Percentiles rank a stretch among this genome's conserved stretches.
Conservation (phyloP, 176 grass and related monocot species). For the Olyra latifolia region DNA sequence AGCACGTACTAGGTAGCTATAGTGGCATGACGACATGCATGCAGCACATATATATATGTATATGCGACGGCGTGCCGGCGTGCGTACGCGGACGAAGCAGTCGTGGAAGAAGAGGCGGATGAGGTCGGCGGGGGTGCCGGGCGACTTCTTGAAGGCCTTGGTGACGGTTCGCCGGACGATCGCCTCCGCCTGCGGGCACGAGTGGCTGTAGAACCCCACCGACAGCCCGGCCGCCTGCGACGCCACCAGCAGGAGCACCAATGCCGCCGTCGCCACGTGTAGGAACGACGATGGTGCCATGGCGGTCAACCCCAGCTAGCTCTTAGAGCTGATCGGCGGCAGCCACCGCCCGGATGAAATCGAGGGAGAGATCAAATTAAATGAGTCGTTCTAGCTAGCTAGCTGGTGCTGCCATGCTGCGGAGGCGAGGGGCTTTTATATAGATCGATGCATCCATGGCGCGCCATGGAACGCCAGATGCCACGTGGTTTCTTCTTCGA, state of each 20-base stretch:
- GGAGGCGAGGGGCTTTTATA: not conserved
- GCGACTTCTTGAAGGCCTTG: conserved; percentile 27
- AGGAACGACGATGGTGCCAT: not conserved
- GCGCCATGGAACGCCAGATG: not conserved
- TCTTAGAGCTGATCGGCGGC: not conserved
- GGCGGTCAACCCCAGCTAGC: not conserved
- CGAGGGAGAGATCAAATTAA: not conserved
- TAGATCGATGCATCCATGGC: not conserved
- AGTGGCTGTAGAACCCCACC: conserved; percentile 30
- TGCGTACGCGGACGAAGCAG: conserved; percentile 35
- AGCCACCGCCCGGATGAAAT: not conserved
- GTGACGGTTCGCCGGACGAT: conserved; percentile 12
- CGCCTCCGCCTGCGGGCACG: conserved; percentile 31
- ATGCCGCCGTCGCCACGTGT: not conserved
- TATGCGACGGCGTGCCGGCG: not conserved
- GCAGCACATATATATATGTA: not conserved
- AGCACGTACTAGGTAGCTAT: too few species aligned
- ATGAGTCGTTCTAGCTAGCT: not conserved
- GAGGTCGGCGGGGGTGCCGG: conserved; percentile 35
- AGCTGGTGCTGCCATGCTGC: not conserved
- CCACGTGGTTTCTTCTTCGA: not conserved
- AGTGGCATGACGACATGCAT: not conserved
- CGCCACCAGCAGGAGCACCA: not conserved
- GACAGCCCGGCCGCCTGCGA: not conserved
- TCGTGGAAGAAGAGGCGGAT: conserved; percentile 48